Evolutionary conservation across 768 basidiomycete genomes (phyloP).

Genomic region (Rhodotorula kratochvilovae): DNA sequence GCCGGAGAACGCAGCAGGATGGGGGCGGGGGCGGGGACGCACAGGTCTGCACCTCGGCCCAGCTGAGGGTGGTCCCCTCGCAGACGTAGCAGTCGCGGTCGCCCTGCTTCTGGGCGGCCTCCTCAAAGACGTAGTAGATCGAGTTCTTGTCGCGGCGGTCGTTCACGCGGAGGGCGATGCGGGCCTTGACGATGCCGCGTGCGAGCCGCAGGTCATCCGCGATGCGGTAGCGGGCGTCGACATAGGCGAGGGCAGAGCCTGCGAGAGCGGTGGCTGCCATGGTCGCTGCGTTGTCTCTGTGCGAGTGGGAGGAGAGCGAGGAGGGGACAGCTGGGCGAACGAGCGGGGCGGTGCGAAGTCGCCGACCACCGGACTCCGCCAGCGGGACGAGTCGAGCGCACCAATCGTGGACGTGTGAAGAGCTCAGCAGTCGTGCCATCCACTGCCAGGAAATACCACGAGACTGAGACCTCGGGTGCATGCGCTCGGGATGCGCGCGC

Average conservation of each 20-base stretch:
- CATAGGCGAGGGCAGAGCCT: neutral
- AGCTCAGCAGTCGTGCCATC: too few relatives aligned
- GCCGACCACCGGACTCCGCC: too few relatives aligned
- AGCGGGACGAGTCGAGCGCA: too few relatives aligned
- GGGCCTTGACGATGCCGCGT: conserved; percentile 3
- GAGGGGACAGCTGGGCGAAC: too few relatives aligned
- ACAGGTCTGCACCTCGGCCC: conserved; percentile 22
- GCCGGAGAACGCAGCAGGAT: too few relatives aligned
- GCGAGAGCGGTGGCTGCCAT: neutral
- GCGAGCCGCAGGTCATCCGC: conserved; percentile 4
- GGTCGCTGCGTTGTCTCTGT: neutral
- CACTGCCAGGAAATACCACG: too few relatives aligned
- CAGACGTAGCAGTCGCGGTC: conserved; percentile 27
- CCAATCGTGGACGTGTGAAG: too few relatives aligned
- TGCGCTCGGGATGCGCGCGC: too few relatives aligned
- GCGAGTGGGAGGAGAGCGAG: neutral
- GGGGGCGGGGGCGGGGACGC: neutral
- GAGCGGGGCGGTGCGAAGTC: too few relatives aligned
- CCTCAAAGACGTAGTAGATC: conserved; percentile 36
- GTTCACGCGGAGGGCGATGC: neutral
- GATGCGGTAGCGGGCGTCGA: conserved; percentile 19
- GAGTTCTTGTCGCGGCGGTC: conserved; percentile 20
- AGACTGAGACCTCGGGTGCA: too few relatives aligned
- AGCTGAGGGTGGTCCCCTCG: conserved; percentile 13
- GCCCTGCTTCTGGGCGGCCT: neutral